These are phyloP conservation scores for Penicillium olsonii DNA, from an alignment of 2,329 filamentous ascomycete species.

Conservation along the genomic window DNA sequence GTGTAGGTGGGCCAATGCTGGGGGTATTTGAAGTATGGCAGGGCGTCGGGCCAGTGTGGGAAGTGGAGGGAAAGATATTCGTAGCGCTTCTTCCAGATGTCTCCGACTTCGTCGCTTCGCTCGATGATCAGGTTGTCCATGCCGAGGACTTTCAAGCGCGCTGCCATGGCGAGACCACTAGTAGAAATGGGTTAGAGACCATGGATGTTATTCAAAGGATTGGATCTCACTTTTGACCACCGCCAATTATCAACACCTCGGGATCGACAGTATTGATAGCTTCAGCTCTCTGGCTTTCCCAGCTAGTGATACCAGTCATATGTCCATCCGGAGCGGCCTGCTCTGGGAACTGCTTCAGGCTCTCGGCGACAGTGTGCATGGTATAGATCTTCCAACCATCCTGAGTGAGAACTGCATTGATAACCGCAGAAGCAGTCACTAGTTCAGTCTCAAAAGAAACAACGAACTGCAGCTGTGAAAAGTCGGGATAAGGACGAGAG, in stretches of 20 bases:
- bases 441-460: slow-evolving; percentile 36
- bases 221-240: slow-evolving; percentile 24
- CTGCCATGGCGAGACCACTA: slow-evolving; percentile 28
- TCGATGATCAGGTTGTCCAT: slow-evolving; percentile 35
- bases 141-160: slow-evolving; percentile 26
- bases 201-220: not conserved
- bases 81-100: slow-evolving; percentile 35
- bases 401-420: slow-evolving; percentile 35
- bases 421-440: slow-evolving; percentile 28
- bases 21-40: slow-evolving; percentile 35
- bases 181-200: slow-evolving; percentile 6
- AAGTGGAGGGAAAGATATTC: slow-evolving; percentile 35
- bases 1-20: slow-evolving; percentile 36
- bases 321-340: slow-evolving; percentile 32
- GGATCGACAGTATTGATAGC: slow-evolving; percentile 28
- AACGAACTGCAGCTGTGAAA: slow-evolving; percentile 32
- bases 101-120: slow-evolving; percentile 27
- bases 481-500: slow-evolving; percentile 31
- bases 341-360: slow-evolving; percentile 34
- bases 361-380: slow-evolving; percentile 38
- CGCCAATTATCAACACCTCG: slow-evolving; percentile 27
- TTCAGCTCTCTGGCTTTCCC: slow-evolving; percentile 32
- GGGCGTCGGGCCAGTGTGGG: slow-evolving; percentile 32
- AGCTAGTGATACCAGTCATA: slow-evolving; percentile 35
- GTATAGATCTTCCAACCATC: slow-evolving; percentile 39